These are phyloP conservation scores for Sporisorium iseilematis-ciliati DNA, from an alignment of 1,284 basidiomycete species.

Conservation along the genomic window DNA sequence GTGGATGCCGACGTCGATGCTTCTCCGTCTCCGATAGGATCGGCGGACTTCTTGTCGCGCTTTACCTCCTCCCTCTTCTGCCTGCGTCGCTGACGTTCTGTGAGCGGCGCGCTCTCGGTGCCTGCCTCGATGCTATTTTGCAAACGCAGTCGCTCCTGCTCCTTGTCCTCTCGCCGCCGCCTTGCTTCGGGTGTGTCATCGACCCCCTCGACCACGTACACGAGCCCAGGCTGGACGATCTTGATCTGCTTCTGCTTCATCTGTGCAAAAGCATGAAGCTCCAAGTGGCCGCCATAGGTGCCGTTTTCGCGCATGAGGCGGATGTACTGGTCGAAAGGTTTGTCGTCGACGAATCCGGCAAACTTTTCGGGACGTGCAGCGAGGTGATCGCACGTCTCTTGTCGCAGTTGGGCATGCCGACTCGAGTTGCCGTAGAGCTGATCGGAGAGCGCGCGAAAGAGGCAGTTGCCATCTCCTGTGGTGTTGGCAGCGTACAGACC, in stretches of 20 bases:
- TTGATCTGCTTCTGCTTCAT: constrained; percentile 83
- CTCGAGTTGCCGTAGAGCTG: constrained; percentile 82
- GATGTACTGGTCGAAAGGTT: constrained; percentile 70
- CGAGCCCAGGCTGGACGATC: constrained; percentile 84
- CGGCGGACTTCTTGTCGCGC: constrained; percentile 26
- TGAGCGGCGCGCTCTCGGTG: constrained; percentile 36
- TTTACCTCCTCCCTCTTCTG: constrained; percentile 43
- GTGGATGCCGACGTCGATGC: constrained; percentile 15
- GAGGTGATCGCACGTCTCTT: constrained; percentile 82
- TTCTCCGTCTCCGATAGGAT: constrained; percentile 4
- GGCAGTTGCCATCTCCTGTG: constrained; percentile 67
- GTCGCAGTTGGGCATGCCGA: constrained; percentile 78
- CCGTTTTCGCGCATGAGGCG: constrained; percentile 72
- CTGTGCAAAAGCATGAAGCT: constrained; percentile 88
- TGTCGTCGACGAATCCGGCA: constrained; percentile 87
- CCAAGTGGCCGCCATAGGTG: constrained; percentile 90
- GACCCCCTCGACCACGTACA: constrained; percentile 68
- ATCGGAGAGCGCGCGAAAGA: constrained; percentile 71
- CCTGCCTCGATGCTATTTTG: constrained; percentile 45
- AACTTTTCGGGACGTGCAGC: constrained; percentile 79
- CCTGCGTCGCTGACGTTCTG: constrained; percentile 47
- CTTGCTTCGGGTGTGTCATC: constrained; percentile 66
- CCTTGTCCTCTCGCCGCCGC: constrained; percentile 39
- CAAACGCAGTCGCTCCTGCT: constrained; percentile 45
- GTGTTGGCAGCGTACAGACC: constrained; percentile 68